These are phyloP conservation scores for Fusarium pseudograminearum DNA, from an alignment of 2,329 filamentous ascomycete species.

Conservation along the genomic window DNA sequence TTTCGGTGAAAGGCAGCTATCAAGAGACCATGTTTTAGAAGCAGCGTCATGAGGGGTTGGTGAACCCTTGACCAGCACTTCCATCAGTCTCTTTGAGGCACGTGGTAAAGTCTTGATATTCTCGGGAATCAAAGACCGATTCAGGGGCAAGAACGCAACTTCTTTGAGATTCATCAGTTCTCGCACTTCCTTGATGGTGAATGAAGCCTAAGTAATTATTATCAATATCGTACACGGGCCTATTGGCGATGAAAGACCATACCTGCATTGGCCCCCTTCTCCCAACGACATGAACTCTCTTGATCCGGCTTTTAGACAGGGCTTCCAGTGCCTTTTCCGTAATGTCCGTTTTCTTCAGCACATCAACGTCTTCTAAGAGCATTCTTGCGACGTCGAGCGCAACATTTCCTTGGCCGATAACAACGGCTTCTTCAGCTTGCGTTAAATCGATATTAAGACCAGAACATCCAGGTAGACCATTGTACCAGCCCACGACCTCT, in stretches of 20 bases:
- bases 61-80: slow-evolving; percentile 83
- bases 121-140: slow-evolving; percentile 73
- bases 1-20: slow-evolving; percentile 84
- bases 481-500: slow-evolving; percentile 98
- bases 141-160: slow-evolving; percentile 78
- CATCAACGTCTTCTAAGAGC: slow-evolving; percentile 79
- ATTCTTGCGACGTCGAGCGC: slow-evolving; percentile 93
- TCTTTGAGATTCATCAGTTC: slow-evolving; percentile 83
- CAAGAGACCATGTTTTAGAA: slow-evolving; percentile 81
- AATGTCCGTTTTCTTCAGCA: slow-evolving; percentile 86
- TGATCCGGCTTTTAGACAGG: slow-evolving; percentile 78
- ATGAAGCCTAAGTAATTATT: slow-evolving; percentile 73
- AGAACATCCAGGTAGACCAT: slow-evolving; percentile 87
- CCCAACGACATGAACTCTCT: slow-evolving; percentile 86
- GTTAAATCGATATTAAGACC: slow-evolving; percentile 78
- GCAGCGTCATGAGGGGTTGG: slow-evolving; percentile 60
- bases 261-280: slow-evolving; percentile 90
- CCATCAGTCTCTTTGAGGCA: slow-evolving; percentile 80
- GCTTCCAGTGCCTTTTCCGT: slow-evolving; percentile 83
- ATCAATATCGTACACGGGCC: slow-evolving; percentile 5
- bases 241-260: slow-evolving; percentile 40
- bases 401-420: slow-evolving; percentile 96
- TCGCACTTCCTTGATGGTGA: slow-evolving; percentile 93
- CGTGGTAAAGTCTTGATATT: slow-evolving; percentile 78
- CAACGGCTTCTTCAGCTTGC: slow-evolving; percentile 81